phyloP scores from a whole-genome alignment of 2,329 filamentous ascomycete genomes.

The Ophiostoma ips region DNA sequence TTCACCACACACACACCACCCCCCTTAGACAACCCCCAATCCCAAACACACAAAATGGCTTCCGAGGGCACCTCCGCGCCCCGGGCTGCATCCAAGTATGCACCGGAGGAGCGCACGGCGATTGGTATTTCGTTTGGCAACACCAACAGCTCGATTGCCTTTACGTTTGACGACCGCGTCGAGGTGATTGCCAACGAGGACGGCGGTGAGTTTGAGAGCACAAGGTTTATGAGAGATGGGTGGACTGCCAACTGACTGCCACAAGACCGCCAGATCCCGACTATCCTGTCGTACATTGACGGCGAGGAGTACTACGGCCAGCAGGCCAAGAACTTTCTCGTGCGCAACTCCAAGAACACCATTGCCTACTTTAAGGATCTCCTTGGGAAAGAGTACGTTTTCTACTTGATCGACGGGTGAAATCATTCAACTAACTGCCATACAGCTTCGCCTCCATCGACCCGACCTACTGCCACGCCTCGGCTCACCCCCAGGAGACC shows the following conservation, averaged over 20 bases:
- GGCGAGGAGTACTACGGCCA: slow-evolving; percentile 95
- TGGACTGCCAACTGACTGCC: neutral
- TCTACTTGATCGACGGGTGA: slow-evolving; percentile 7
- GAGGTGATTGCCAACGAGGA: slow-evolving; percentile 99
- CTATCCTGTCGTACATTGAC: slow-evolving; percentile 83
- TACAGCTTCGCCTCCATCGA: slow-evolving; percentile 83
- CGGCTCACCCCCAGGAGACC: slow-evolving; percentile 71
- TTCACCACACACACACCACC: neutral
- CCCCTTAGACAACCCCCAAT: neutral
- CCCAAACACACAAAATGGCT: slow-evolving; percentile 8
- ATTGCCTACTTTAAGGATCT: slow-evolving; percentile 94
- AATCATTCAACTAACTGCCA: no score
- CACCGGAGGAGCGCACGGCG: slow-evolving; percentile 49
- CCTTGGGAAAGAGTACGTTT: slow-evolving; percentile 72
- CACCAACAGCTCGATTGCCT: slow-evolving; percentile 94
- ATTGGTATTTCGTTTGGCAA: slow-evolving; percentile 98
- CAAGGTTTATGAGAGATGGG: neutral
- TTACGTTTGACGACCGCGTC: slow-evolving; percentile 82
- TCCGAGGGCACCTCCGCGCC: slow-evolving; percentile 3
- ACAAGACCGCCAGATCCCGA: slow-evolving; percentile 88
- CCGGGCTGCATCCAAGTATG: slow-evolving; percentile 11
- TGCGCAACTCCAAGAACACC: slow-evolving; percentile 87
- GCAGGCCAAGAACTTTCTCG: slow-evolving; percentile 85
- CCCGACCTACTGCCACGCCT: slow-evolving; percentile 85
- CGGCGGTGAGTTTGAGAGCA: slow-evolving; percentile 72